Base-by-base conservation (phyloP, 495 filamentous ascomycete genomes). In the Annulohypoxylon bovei region DNA sequence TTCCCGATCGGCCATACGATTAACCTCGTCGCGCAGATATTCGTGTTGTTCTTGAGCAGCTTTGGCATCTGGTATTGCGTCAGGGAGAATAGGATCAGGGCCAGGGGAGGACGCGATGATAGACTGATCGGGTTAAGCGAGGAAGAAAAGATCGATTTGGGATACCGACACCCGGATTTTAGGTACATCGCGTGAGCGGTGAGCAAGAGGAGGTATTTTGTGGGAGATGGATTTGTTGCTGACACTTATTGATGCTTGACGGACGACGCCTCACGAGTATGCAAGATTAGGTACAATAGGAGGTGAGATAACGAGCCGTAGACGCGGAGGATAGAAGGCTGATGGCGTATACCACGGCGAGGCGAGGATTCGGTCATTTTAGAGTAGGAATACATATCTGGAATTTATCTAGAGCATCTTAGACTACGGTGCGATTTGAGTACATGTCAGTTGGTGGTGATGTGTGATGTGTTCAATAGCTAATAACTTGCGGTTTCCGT, bases 1-100 rank as follows among this genome's bases (percentile, higher is more conserved):
- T 89, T 86, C 71, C 74, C 71, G 55, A 84, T 76, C 30, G 87
- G 87, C 28, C 87, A 89, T 76, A 79, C 83, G 18, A 88, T 89
- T 82, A 89, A 89, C 72, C 75, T 89, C 22, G 79, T 62, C 28
- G 83, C 81, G 3, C 83, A 89, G 66, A 64, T 82, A 25, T 72
- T 63, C 20, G 80, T 78, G 4, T 67, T 83, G 9, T 67, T 78
- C 53, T 78, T 88, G 14, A 57, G 83, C 30, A 20, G 80, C 20
- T 80, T 81, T 23, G 86, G 85, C 8, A 83, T 89, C 44, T 46
- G 76, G 16, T 89, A 88, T 67, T 84, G 82, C 71, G 65, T 73
- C 22, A 78, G 77, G 68, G 86, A 89, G 79, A 89, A 89, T 75
- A 76, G 69, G 6, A 63, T 81, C 16, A 78, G 87, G 2, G 83